Evolutionary conservation across 805 yeast genomes (phyloP), one percentile per base, ranked within the genome.

Genomic region (Kluyveromyces nonfermentans): DNA sequence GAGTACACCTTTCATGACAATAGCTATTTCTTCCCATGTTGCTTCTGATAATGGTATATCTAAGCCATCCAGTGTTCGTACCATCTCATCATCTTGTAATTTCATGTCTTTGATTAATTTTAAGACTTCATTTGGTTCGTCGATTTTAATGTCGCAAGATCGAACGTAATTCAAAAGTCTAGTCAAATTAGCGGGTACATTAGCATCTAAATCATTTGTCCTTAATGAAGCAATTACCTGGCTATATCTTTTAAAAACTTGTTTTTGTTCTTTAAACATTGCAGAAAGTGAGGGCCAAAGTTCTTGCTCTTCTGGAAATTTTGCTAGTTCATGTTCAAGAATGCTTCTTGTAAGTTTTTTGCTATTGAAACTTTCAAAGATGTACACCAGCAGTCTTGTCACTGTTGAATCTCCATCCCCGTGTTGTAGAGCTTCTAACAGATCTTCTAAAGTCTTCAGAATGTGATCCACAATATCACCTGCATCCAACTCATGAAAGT

Each of bases 361-460:
- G 22, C 72, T 67, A 5, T 69, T 71, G 41, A 82, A 70, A 52
- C 71, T 72, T 7, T 64, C 48, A 48, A 78, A 79, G 1, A 83
- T 59, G 17, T 75, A 72, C 17, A 71, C 67, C 22, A 84, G 57
- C 0, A 77, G 56, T 5, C 70, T 65, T 5, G 80, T 68, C 1
- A 82, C 65, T 5, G 70, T 63, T 10, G 72, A 69, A 54, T 85
- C 95, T 0, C 80, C 83, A 44, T 80, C 86, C 18, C 78, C 77
- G 57, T 82, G 82, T 31, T 76, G 69, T 15, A 85, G 63, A 1
- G 90, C 78, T 18, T 77, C 77, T 4, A 77, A 63, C 46, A 88
- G 64, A 56, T 85, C 90, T 42, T 78, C 83, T 19, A 83, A 55
- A 0, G 72, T 65, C 44, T 62, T 64, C 33, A 67, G 51, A 54